Percentiles rank a stretch among this genome's conserved stretches.
phyloP scores from a whole-genome alignment of 169 alveolate species.

The Eimeria acervulina region DNA sequence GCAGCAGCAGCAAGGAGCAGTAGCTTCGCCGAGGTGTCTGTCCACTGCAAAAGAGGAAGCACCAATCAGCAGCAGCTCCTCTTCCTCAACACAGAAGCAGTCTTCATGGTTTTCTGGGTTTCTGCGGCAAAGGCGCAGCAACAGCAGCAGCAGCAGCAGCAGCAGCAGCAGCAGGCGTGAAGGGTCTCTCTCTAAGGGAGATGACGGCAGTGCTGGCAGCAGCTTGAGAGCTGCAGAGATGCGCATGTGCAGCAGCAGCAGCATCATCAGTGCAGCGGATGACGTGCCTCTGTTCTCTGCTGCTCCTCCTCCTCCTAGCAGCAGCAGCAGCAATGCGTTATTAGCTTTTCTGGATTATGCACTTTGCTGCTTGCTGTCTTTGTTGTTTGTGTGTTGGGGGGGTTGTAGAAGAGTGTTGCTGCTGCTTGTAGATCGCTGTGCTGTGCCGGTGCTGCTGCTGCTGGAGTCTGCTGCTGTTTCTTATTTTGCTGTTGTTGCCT shows the following conservation, averaged over 20 bases:
- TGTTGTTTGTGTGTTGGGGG: not conserved
- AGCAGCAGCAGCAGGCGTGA: slow-evolving; percentile 56
- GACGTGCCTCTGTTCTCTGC: not conserved
- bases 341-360: not conserved
- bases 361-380: not conserved
- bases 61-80: not conserved
- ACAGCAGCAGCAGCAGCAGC: slow-evolving; percentile 55
- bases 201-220: not conserved
- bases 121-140: slow-evolving; percentile 47
- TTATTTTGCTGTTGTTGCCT: slow-evolving; percentile 35
- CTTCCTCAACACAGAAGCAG: not conserved
- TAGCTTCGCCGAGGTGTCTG: not conserved
- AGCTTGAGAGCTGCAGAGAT: not conserved
- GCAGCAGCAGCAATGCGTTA: not conserved
- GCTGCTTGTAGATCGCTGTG: not conserved
- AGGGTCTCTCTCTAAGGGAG: not conserved
- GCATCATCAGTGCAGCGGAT: not conserved
- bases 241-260: not conserved
- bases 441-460: not conserved
- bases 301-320: not conserved
- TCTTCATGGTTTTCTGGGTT: not conserved
- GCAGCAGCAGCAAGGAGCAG: slow-evolving; percentile 37
- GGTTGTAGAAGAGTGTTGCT: not conserved
- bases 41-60: not conserved
- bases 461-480: slow-evolving; percentile 15